These are phyloP conservation scores for Setaria italica DNA, from an alignment of 202 grass and related monocot genomes.

Conservation along the genomic window DNA sequence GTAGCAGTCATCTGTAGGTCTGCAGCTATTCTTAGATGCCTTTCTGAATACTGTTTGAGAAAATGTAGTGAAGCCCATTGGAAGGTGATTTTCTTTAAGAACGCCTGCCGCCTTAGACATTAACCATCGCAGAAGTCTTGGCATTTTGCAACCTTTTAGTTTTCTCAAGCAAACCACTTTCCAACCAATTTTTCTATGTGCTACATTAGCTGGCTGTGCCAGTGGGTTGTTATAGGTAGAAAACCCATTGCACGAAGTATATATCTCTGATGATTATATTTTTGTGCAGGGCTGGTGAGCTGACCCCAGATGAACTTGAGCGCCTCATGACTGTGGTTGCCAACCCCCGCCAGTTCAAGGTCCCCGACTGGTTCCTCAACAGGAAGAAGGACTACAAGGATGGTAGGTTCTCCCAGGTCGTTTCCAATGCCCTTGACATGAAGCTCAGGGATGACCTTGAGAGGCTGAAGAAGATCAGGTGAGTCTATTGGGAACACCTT, in stretches of 20 bases:
- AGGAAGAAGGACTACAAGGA: conserved; percentile 84
- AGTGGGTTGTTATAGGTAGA: neutral
- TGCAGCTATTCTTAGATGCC: neutral
- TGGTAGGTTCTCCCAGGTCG: conserved; percentile 76
- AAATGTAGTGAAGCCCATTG: neutral
- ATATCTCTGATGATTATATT: neutral
- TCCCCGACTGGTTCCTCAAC: conserved; percentile 83
- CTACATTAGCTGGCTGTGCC: neutral
- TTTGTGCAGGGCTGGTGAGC: conserved; percentile 59
- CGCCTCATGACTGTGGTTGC: conserved; percentile 67
- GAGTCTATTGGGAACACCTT: neutral
- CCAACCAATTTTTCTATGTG: neutral
- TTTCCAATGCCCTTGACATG: conserved; percentile 78
- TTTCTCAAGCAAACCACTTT: neutral
- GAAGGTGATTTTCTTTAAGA: neutral
- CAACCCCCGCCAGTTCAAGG: conserved; percentile 71
- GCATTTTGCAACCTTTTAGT: neutral
- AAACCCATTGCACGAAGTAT: neutral
- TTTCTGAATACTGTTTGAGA: neutral
- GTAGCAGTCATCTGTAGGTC: neutral
- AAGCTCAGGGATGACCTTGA: conserved; percentile 86
- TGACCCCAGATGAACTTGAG: conserved; percentile 57
- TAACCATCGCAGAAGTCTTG: neutral
- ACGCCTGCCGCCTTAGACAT: neutral
- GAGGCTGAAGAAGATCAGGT: conserved; percentile 89